A percentile compares a stretch with the other conserved stretches of the same genome.
Conservation (phyloP, 73 alveolate genomes). For the Durusdinium trenchii region DNA sequence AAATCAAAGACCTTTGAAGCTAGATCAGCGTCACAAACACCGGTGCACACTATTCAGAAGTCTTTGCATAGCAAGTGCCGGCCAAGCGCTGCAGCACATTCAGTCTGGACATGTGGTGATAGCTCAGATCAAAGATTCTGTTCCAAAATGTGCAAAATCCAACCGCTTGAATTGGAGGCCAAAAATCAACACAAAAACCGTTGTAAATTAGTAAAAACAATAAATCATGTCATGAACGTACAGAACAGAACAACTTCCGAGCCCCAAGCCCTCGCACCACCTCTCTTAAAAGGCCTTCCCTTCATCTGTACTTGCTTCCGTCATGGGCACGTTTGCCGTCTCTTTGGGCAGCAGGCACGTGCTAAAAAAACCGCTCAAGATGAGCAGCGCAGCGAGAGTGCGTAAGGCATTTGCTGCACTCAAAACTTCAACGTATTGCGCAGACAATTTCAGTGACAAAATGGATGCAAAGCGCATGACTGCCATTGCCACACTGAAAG, state of each 20-base stretch:
- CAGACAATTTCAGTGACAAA: conserved; percentile 10
- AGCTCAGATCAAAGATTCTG: too few species aligned
- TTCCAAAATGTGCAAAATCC: too few species aligned
- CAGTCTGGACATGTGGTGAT: too few species aligned
- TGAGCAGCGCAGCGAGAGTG: conserved; percentile 5
- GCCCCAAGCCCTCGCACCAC: conserved; percentile 97
- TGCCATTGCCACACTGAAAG: neutral
- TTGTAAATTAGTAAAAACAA: too few species aligned
- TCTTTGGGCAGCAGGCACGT: conserved; percentile 56
- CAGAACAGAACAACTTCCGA: conserved; percentile 98
- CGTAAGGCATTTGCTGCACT: conserved; percentile 16
- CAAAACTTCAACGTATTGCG: neutral
- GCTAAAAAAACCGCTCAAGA: conserved; percentile 6
- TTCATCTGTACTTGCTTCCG: neutral
- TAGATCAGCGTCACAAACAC: too few species aligned
- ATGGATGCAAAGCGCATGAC: conserved; percentile 1
- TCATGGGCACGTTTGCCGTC: conserved; percentile 51
- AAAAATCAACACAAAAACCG: too few species aligned
- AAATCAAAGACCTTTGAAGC: too few species aligned
- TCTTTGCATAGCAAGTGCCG: too few species aligned
- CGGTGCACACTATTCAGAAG: too few species aligned
- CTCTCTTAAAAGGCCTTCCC: neutral
- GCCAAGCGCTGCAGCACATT: too few species aligned
- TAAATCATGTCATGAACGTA: too few species aligned
- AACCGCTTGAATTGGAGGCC: too few species aligned